phyloP scores from a whole-genome alignment of 2,329 filamentous ascomycete species.

The Hymenoscyphus infarciens region DNA sequence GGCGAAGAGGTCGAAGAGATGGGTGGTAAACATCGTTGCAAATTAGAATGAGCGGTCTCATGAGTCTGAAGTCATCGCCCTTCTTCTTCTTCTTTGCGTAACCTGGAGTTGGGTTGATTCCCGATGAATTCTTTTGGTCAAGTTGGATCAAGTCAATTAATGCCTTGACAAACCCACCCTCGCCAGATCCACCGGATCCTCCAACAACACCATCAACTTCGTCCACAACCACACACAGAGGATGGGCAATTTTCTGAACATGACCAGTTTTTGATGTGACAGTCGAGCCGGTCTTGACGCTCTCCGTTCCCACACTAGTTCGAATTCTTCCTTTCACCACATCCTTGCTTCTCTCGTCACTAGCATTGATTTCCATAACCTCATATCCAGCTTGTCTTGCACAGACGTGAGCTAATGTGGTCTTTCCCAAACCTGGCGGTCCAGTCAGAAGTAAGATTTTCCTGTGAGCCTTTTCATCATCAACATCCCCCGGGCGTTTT shows the following conservation, averaged over 20 bases:
- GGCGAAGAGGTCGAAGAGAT: conserved; percentile 79
- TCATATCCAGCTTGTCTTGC: conserved; percentile 95
- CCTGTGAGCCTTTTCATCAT: conserved; percentile 72
- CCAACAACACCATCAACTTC: conserved; percentile 93
- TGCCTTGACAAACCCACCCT: conserved; percentile 93
- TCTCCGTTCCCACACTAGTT: conserved; percentile 91
- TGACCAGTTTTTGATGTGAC: conserved; percentile 51
- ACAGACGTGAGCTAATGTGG: conserved; percentile 92
- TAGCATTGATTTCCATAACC: conserved; percentile 95
- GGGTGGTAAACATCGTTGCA: conserved; percentile 98
- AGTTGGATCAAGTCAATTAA: conserved; percentile 83
- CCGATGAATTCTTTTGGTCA: conserved; percentile 73
- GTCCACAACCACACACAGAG: conserved; percentile 90
- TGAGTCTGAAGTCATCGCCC: conserved; percentile 79
- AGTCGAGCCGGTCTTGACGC: conserved; percentile 68
- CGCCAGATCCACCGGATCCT: conserved; percentile 71
- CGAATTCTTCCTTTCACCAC: conserved; percentile 89
- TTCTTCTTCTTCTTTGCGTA: conserved; percentile 54
- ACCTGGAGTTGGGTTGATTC: conserved; percentile 35
- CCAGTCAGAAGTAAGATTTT: conserved; percentile 91
- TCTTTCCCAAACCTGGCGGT: conserved; percentile 91
- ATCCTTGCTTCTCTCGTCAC: conserved; percentile 84
- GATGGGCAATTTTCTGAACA: conserved; percentile 70
- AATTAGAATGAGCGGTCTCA: conserved; percentile 86
- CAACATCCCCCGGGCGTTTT: conserved; percentile 43